Evolutionary conservation across 2,329 filamentous ascomycete species (phyloP).

Genomic region (Aspergillus sp.): DNA sequence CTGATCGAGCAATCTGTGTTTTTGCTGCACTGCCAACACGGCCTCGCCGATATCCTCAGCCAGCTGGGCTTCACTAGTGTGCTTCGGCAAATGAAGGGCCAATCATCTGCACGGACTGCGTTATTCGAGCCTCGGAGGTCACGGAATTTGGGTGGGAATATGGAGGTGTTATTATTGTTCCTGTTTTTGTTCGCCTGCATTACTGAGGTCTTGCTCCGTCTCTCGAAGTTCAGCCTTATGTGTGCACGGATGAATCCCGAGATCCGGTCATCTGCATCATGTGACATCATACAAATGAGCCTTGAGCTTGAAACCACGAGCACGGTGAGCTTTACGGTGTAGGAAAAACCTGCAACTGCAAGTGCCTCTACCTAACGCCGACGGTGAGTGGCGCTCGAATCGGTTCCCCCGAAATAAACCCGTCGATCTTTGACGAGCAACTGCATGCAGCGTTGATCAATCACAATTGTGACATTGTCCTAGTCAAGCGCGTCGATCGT

Average conservation of each 20-base stretch:
- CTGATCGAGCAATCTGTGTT: no score
- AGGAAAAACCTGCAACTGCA: not conserved
- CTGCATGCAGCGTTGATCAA: not conserved
- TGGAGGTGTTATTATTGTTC: no score
- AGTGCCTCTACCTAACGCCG: not conserved
- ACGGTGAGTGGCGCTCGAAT: no score
- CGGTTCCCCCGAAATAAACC: not conserved
- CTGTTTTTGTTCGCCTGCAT: no score
- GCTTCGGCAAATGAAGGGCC: not conserved
- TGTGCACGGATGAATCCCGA: not conserved
- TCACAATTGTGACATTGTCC: not conserved
- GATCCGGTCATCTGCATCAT: not conserved
- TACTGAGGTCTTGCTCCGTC: no score
- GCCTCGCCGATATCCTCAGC: conserved; percentile 12
- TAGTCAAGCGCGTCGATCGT: not conserved
- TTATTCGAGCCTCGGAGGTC: not conserved
- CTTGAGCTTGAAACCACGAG: no score
- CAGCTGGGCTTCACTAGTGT: conserved; percentile 11
- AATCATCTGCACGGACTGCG: not conserved
- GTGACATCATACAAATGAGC: not conserved
- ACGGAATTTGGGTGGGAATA: not conserved
- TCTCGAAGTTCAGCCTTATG: no score
- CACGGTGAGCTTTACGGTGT: no score
- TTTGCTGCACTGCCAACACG: not conserved
- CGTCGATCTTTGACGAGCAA: not conserved